Percentiles rank a stretch among this genome's conserved stretches.
Conservation (phyloP, 2,329 filamentous ascomycete genomes). For the Fusarium sp. region DNA sequence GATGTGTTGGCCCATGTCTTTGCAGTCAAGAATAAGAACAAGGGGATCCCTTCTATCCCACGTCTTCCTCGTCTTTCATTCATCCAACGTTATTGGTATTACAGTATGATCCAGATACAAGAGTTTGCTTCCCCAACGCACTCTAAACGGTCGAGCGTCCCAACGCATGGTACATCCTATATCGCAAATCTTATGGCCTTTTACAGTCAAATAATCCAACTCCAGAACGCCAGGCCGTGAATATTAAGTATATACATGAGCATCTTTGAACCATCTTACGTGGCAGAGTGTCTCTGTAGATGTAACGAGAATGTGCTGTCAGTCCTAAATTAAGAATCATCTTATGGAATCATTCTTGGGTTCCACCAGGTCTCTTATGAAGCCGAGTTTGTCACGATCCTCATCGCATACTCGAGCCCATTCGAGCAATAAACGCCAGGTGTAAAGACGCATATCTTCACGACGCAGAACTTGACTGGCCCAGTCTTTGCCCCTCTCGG, state of each 20-base stretch:
- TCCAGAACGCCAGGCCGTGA: constrained; percentile 42
- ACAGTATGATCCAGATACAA: constrained; percentile 13
- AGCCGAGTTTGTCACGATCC: constrained; percentile 55
- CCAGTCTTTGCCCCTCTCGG: constrained; percentile 68
- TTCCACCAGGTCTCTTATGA: constrained; percentile 53
- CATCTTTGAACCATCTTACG: constrained; percentile 1
- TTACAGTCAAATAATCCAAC: constrained; percentile 25
- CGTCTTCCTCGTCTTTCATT: constrained; percentile 17
- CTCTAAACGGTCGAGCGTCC: constrained; percentile 1
- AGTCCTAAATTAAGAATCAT: constrained; percentile 8
- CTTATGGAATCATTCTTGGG: constrained; percentile 29
- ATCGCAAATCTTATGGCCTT: constrained; percentile 11
- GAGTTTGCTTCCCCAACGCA: constrained; percentile 7
- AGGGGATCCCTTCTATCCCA: constrained; percentile 23
- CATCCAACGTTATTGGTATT: constrained; percentile 21
- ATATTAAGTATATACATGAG: constrained; percentile 38
- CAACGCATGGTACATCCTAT: constrained; percentile 19
- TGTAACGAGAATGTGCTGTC: constrained; percentile 20
- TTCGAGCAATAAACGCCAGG: constrained; percentile 68
- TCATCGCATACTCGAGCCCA: constrained; percentile 62
- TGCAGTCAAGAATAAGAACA: constrained; percentile 24
- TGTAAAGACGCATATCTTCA: constrained; percentile 74
- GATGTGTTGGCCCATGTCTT: constrained; percentile 18
- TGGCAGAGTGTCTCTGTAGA: constrained; percentile 9
- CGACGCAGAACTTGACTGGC: constrained; percentile 66